Base-by-base conservation (phyloP, 305 asterid genomes). In the Solanum hybrid region DNA sequence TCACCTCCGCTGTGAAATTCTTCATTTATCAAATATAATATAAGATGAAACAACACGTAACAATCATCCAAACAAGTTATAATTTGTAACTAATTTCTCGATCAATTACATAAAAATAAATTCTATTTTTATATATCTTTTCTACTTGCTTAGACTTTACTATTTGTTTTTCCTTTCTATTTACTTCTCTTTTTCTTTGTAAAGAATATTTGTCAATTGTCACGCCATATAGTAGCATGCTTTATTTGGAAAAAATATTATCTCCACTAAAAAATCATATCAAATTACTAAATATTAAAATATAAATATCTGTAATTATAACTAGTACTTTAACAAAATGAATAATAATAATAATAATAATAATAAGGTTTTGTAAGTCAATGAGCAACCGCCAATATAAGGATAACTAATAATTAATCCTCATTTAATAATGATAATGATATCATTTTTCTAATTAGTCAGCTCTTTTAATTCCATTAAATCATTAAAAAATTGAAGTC, bases 401-500 rank as follows among this genome's bases (percentile, higher is more conserved):
- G 6, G 67, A 82, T 83, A 51, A 51, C 20, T 29, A 84, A 29
- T 51, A 51, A 46, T 84, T 51, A 31, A 18, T 51, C 26, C 22
- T 20, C 74, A 51, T 84, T 18, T 64, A 84, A 14, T 51, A 4
- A 84, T 84, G 40, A 83, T 11, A 14, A 37, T 13, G 35, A 42
- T 28, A 33, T 28, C 7, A 20, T 42, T 42, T n/a, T 82, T 82
- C 4, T 51, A 31, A 18, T 51, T 51, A 4, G 88, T 51, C 75
- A 51, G n/a, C 75, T 84, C 39, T 83, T 84, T 13, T 84, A 84
- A 51, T 83, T 42, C 39, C 71, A 83, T 42, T n/a, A 5, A 39
- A 39, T 81, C 86, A 39, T 79, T 36, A 22, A 22, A 36, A 36
- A 11, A 0, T 11, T 57, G 2, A 20, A 51, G 12, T 26, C 42